Evolutionary conservation across 2,329 filamentous ascomycete species (phyloP).

Genomic region (Pyrenochaeta sp.): DNA sequence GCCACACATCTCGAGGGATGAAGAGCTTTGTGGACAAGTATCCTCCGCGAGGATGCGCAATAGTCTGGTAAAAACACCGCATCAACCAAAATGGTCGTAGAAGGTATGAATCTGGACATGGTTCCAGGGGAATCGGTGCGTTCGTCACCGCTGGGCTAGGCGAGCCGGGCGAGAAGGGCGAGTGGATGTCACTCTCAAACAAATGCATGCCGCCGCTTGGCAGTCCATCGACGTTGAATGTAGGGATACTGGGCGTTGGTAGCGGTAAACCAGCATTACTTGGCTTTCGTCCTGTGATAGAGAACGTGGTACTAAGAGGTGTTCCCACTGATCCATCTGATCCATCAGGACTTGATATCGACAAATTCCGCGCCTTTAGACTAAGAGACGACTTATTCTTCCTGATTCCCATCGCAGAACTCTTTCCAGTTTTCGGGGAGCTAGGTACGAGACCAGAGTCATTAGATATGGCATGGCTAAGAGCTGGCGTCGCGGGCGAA

Average conservation of each 20-base stretch:
- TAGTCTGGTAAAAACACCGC: slow-evolving; percentile 90
- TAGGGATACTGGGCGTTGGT: slow-evolving; percentile 72
- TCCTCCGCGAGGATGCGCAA: slow-evolving; percentile 88
- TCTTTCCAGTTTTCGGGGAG: slow-evolving; percentile 47
- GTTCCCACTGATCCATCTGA: slow-evolving; percentile 77
- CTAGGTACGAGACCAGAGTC: slow-evolving; percentile 51
- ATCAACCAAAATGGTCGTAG: slow-evolving; percentile 98
- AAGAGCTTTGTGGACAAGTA: slow-evolving; percentile 93
- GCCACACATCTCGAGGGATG: slow-evolving; percentile 91
- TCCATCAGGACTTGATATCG: slow-evolving; percentile 66
- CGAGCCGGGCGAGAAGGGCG: slow-evolving; percentile 68
- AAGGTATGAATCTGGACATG: slow-evolving; percentile 87
- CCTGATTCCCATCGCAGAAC: slow-evolving; percentile 46
- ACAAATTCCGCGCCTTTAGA: slow-evolving; percentile 77
- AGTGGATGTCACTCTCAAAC: slow-evolving; percentile 85
- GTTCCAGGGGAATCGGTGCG: slow-evolving; percentile 81
- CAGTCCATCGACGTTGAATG: slow-evolving; percentile 66
- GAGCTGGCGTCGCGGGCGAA: slow-evolving; percentile 48
- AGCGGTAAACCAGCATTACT: slow-evolving; percentile 69
- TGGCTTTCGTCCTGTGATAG: slow-evolving; percentile 56
- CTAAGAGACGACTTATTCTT: slow-evolving; percentile 67
- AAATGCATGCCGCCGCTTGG: slow-evolving; percentile 76
- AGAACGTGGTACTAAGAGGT: slow-evolving; percentile 74
- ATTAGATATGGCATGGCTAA: slow-evolving; percentile 53
- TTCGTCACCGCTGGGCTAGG: slow-evolving; percentile 69